These are phyloP conservation scores for Aspergillus brunneoviolaceus DNA, from an alignment of 2,329 filamentous ascomycete species.

Conservation along the genomic window DNA sequence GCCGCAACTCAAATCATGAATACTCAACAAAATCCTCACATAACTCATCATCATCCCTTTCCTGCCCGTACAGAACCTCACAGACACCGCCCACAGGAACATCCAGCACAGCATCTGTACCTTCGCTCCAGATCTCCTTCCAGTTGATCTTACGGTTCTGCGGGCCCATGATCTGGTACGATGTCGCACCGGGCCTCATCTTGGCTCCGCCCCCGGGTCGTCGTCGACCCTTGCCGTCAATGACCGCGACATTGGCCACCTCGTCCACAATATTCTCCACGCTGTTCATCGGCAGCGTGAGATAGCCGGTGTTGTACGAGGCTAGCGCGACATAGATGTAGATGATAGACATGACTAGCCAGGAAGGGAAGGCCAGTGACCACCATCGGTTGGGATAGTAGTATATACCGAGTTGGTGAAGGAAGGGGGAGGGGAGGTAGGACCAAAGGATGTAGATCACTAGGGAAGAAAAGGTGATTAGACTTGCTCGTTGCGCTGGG, in stretches of 20 bases:
- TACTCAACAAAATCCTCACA: conserved; percentile 13
- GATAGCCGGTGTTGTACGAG: conserved; percentile 81
- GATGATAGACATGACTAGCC: conserved; percentile 80
- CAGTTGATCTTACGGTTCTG: conserved; percentile 60
- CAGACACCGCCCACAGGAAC: conserved; percentile 92
- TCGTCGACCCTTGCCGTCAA: conserved; percentile 69
- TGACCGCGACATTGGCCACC: conserved; percentile 77
- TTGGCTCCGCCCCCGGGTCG: conserved; percentile 44
- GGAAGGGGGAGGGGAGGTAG: conserved; percentile 85
- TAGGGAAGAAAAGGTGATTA: conserved; percentile 16
- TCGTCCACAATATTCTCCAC: conserved; percentile 92
- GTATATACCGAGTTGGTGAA: conserved; percentile 89
- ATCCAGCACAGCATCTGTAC: conserved; percentile 97
- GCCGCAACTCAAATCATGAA: background rate
- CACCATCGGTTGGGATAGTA: conserved; percentile 99
- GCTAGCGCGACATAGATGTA: conserved; percentile 95
- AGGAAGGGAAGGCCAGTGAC: conserved; percentile 87
- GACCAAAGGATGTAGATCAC: conserved; percentile 74
- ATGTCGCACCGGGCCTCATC: conserved; percentile 43
- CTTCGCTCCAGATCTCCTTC: conserved; percentile 81
- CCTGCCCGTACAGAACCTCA: conserved; percentile 82
- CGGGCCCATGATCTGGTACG: conserved; percentile 43
- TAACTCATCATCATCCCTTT: conserved; percentile 39
- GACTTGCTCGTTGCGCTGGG: background rate
- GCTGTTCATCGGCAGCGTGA: conserved; percentile 76